phyloP scores from a whole-genome alignment of 78 protist genomes.

The Guillardia theta region DNA sequence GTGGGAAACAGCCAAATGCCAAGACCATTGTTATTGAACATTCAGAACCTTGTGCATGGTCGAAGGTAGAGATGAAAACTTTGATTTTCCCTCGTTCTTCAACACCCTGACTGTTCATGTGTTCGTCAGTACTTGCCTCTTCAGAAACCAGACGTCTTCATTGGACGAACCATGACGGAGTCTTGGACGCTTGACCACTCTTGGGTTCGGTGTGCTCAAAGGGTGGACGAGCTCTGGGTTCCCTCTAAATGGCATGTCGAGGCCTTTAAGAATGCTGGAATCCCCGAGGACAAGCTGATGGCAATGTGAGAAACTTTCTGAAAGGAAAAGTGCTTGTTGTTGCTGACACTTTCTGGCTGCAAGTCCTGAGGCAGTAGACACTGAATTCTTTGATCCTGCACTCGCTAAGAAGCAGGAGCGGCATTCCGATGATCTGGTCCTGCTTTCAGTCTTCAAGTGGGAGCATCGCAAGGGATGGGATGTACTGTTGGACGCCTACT shows the following conservation, averaged over 20 bases:
- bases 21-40: no score
- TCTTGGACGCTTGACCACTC: background rate
- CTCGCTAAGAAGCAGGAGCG: background rate
- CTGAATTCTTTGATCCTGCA: background rate
- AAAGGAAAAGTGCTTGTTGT: background rate
- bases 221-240: conserved; percentile 60
- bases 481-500: conserved; percentile 47
- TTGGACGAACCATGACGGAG: conserved; percentile 64
- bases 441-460: conserved; percentile 67
- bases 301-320: background rate
- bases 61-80: no score
- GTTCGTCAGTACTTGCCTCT: no score
- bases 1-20: no score
- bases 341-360: background rate
- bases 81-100: no score
- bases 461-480: conserved; percentile 69
- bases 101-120: no score
- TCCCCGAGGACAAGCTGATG: background rate
- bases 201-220: conserved; percentile 38
- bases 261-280: conserved; percentile 46
- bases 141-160: no score
- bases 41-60: no score
- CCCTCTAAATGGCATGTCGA: conserved; percentile 37
- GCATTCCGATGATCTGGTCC: background rate
- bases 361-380: conserved; percentile 56